Percentiles rank a stretch among this genome's conserved stretches.
phyloP scores from a whole-genome alignment of 441 rosid species.

The Mallotus repandus region DNA sequence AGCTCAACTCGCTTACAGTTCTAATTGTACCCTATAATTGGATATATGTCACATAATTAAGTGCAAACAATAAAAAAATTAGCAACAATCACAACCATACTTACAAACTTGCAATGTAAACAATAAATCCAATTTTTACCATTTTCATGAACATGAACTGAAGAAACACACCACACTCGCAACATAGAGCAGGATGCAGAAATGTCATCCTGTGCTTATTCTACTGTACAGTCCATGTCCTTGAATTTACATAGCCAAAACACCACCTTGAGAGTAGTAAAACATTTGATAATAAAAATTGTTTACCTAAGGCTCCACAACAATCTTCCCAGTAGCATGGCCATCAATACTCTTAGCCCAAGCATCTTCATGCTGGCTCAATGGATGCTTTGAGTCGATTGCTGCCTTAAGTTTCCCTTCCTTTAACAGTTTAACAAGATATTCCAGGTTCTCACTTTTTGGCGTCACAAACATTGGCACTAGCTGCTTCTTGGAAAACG shows the following conservation, averaged over 20 bases:
- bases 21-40: too few species aligned
- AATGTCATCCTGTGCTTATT: too few species aligned
- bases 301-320: slow-evolving; percentile 52
- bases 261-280: background rate
- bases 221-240: too few species aligned
- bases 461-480: slow-evolving; percentile 44
- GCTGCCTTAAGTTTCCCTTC: slow-evolving; percentile 67
- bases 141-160: too few species aligned
- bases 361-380: slow-evolving; percentile 67
- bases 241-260: background rate
- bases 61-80: too few species aligned
- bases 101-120: too few species aligned
- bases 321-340: slow-evolving; percentile 74
- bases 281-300: background rate
- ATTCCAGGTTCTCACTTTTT: slow-evolving; percentile 50
- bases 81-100: too few species aligned
- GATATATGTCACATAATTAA: too few species aligned
- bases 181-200: too few species aligned
- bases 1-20: too few species aligned
- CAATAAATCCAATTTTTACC: too few species aligned
- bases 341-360: slow-evolving; percentile 74
- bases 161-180: too few species aligned
- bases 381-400: slow-evolving; percentile 56
- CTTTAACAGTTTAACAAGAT: slow-evolving; percentile 46
- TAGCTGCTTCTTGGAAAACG: slow-evolving; percentile 63